Evolutionary conservation across 345 rosid genomes (phyloP).

Genomic region (Limnanthes douglasii): DNA sequence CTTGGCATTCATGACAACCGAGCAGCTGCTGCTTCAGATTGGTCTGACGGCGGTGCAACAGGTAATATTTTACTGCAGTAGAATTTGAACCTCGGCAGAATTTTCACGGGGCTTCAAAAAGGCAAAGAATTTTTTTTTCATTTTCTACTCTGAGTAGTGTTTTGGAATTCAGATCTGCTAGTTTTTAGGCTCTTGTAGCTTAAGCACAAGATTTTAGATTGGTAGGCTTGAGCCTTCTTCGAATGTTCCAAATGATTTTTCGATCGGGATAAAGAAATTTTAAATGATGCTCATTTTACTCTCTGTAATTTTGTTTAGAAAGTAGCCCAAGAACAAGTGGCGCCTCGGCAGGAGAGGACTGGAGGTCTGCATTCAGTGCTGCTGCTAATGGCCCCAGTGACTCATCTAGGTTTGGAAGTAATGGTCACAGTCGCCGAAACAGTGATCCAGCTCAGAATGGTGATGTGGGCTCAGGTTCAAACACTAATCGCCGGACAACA

Average conservation of each 20-base stretch:
- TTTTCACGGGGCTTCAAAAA: background rate
- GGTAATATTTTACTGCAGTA: constrained; percentile 18
- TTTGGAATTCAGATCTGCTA: background rate
- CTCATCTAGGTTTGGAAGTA: constrained; percentile 26
- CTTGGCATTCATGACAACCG: constrained; percentile 85
- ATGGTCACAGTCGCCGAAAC: constrained; percentile 57
- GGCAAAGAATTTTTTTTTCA: background rate
- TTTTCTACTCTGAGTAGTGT: background rate
- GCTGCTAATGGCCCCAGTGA: constrained; percentile 56
- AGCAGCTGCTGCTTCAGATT: constrained; percentile 77
- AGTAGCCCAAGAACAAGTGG: constrained; percentile 69
- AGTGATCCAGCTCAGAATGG: constrained; percentile 64
- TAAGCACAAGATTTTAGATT: background rate
- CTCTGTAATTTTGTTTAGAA: constrained; percentile 18
- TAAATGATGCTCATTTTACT: too few species aligned
- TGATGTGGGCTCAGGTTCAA: constrained; percentile 35
- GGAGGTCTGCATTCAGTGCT: constrained; percentile 93
- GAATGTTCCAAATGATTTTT: too few species aligned
- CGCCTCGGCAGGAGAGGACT: constrained; percentile 54
- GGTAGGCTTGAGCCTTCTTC: too few species aligned
- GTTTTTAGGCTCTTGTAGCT: background rate
- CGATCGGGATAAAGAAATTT: too few species aligned
- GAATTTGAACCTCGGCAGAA: background rate
- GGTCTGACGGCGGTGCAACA: constrained; percentile 38
- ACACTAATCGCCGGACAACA: constrained; percentile 52